Percentiles rank a stretch among this genome's conserved stretches.
These are phyloP conservation scores for Dothidotthia symphoricarpi DNA, from an alignment of 2,329 filamentous ascomycete genomes.

Conservation along the genomic window DNA sequence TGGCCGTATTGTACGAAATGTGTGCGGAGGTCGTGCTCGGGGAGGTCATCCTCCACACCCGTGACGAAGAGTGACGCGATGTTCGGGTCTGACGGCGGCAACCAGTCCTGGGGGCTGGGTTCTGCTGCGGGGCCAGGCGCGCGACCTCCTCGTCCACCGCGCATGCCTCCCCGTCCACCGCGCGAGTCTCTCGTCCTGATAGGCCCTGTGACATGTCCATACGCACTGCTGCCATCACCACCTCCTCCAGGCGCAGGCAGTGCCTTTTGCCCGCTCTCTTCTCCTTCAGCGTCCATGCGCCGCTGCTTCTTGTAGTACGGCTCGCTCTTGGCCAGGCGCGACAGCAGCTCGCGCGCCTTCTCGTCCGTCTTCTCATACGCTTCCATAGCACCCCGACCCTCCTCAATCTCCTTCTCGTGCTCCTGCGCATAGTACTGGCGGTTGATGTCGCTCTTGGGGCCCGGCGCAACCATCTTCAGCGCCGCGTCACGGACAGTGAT, in stretches of 20 bases:
- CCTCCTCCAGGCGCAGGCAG: conserved; percentile 42
- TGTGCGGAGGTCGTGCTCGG: conserved; percentile 84
- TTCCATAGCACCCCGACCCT: conserved; percentile 75
- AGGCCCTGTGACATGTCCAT: conserved; percentile 59
- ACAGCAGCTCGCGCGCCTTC: conserved; percentile 84
- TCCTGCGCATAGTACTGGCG: conserved; percentile 97
- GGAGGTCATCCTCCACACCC: conserved; percentile 92
- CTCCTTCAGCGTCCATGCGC: conserved; percentile 61
- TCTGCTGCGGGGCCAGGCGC: conserved; percentile 65
- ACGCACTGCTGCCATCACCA: conserved; percentile 27
- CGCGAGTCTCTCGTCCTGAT: conserved; percentile 69
- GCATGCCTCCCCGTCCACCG: conserved; percentile 39
- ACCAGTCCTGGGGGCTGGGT: conserved; percentile 79
- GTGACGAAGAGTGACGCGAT: conserved; percentile 94
- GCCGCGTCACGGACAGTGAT: conserved; percentile 95
- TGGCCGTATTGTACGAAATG: conserved; percentile 89
- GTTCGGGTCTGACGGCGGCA: conserved; percentile 77
- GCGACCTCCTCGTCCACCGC: conserved; percentile 46
- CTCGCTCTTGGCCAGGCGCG: conserved; percentile 83
- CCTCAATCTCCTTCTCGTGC: conserved; percentile 91
- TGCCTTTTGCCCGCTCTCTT: conserved; percentile 44
- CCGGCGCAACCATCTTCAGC: conserved; percentile 94
- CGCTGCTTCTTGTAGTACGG: conserved; percentile 92
- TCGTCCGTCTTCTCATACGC: conserved; percentile 97
- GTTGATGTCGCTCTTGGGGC: conserved; percentile 89